These are phyloP conservation scores for Chaetomiaceae sp. DNA, from an alignment of 2,329 filamentous ascomycete genomes.

Conservation along the genomic window DNA sequence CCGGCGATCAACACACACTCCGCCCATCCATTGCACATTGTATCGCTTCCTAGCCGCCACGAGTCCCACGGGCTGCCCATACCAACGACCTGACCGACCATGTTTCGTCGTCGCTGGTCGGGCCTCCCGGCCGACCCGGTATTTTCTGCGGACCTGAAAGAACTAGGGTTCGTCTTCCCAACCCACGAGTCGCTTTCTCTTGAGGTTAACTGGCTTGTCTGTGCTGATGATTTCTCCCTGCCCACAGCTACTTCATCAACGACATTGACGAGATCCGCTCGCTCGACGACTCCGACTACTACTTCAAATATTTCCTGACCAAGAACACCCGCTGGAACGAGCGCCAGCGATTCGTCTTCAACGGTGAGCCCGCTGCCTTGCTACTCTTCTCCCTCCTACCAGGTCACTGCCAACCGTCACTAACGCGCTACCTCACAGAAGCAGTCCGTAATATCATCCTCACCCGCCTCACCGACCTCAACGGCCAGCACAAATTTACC, in stretches of 20 bases:
- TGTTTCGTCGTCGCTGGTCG: conserved; percentile 69
- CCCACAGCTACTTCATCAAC: conserved; percentile 70
- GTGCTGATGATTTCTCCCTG: background rate
- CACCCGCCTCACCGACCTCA: conserved; percentile 50
- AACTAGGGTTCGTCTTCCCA: conserved; percentile 58
- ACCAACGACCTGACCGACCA: conserved; percentile 29
- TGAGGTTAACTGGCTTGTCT: too few species aligned
- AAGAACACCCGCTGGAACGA: conserved; percentile 73
- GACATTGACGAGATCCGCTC: conserved; percentile 67
- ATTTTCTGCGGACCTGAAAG: conserved; percentile 59
- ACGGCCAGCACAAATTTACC: conserved; percentile 40
- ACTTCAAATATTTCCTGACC: conserved; percentile 69
- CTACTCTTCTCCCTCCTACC: background rate
- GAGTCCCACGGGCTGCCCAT: background rate
- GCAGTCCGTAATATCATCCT: conserved; percentile 57
- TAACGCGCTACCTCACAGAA: conserved; percentile 37
- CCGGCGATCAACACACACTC: too few species aligned
- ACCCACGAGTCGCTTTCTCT: background rate
- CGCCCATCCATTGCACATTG: too few species aligned
- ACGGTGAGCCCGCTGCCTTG: conserved; percentile 46
- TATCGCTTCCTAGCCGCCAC: background rate
- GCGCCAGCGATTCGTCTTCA: conserved; percentile 66
- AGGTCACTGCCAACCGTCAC: background rate
- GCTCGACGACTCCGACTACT: conserved; percentile 58
- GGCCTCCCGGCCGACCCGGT: conserved; percentile 64